A percentile compares a stretch with the other conserved stretches of the same genome.
These are phyloP conservation scores for Hamamelis virginiana DNA, from an alignment of 164 flowering plant genomes.

Conservation along the genomic window DNA sequence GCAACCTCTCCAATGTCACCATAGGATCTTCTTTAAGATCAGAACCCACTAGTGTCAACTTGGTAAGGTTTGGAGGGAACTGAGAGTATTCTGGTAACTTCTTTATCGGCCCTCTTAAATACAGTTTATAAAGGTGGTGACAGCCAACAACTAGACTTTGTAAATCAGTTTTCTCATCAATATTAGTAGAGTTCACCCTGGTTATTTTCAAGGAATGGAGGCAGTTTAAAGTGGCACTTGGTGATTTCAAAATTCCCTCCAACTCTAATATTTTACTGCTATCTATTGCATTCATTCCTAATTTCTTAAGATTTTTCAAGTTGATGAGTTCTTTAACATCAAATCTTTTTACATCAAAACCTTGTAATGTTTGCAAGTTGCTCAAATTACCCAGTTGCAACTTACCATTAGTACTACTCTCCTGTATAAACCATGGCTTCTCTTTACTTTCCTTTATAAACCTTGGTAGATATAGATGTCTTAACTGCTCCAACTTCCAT, in stretches of 20 bases:
- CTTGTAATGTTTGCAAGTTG: slow-evolving; percentile 20
- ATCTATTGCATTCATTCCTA: background rate
- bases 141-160: background rate
- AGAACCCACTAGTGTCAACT: background rate
- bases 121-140: too few species aligned
- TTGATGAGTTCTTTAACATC: too few species aligned
- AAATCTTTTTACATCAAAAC: background rate
- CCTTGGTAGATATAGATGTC: slow-evolving; percentile 11
- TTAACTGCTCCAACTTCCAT: slow-evolving; percentile 21
- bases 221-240: too few species aligned
- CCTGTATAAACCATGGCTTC: too few species aligned
- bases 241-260: too few species aligned
- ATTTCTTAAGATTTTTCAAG: background rate
- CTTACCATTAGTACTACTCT: background rate
- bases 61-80: slow-evolving; percentile 18
- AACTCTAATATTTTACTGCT: too few species aligned
- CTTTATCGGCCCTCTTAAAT: slow-evolving; percentile 7
- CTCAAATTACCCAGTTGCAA: slow-evolving; percentile 14
- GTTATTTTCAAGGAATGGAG: too few species aligned
- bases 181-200: too few species aligned
- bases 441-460: too few species aligned
- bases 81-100: slow-evolving; percentile 5
- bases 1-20: slow-evolving; percentile 21
- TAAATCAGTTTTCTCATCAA: background rate
- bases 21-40: background rate